Base-by-base conservation (phyloP, 352 stramenopile genomes). In the Phytophthora pluvialis region DNA sequence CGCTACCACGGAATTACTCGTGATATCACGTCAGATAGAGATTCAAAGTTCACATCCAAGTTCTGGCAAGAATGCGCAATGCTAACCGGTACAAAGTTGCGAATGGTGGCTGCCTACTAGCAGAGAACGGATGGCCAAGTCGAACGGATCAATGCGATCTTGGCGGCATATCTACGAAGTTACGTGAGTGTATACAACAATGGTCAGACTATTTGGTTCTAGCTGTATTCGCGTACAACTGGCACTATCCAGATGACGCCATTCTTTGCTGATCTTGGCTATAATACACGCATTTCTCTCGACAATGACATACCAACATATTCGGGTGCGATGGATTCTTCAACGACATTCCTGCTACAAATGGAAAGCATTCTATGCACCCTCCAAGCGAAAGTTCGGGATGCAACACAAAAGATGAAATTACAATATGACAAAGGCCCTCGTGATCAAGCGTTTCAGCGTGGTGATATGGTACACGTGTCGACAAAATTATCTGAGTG, bases 71-170 rank as follows among this genome's bases (percentile, higher is more conserved):
- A 46, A 8, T 46, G 39, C 29, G 3, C 12, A 3, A 46, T 12
- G 3, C 16, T 46, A 4, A 46, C 39, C 0, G 39, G 39, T 12
- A 59, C 58, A 9, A 59, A 53, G 33, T 26, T 60, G 7, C 21
- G 35, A 10, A 52, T 66, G 39, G 10, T 31, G 15, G 32, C 18
- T 3, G 58, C 47, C 2, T 40, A 59, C 31, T 48, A 66, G 13
- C 58, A 60, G 15, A 3, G 49, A 6, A 66, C 58, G 1, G 32
- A 66, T 44, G 40, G 39, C 9, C 58, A 60, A 28, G 58, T 59
- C 10, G 13, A 60, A 16, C 29, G 40, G 12, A 25, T 49, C 1
- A 66, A 66, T 38, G 40, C 39, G 0, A 66, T 66, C 1, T 35
- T 60, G 39, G 29, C 33, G 2, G 44, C 35, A 0, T 64, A 64